Conservation (phyloP, 345 rosid species). For the Geranium rotundifolium region DNA sequence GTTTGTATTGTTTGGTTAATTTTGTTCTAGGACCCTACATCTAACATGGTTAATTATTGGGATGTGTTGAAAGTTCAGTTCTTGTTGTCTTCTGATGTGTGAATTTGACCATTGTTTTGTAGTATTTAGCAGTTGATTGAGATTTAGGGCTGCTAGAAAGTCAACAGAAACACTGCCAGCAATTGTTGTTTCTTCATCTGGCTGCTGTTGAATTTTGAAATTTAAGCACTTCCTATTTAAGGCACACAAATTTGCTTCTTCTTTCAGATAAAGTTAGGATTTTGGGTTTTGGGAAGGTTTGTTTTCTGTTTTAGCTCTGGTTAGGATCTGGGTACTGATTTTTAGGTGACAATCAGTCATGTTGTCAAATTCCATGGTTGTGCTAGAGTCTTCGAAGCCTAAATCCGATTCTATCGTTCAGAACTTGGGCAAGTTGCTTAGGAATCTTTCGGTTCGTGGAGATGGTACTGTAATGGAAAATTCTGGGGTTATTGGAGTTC, state of each 20-base stretch:
- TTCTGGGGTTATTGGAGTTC: slow-evolving; percentile 33
- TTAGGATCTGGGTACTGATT: neutral
- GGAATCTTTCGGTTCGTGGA: neutral
- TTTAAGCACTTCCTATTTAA: neutral
- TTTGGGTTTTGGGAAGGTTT: neutral
- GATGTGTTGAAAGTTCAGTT: neutral
- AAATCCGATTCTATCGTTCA: neutral
- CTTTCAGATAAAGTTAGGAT: neutral
- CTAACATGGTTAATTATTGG: neutral
- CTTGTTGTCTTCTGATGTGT: neutral
- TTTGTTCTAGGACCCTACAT: no score
- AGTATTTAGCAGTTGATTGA: neutral
- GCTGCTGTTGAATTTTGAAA: neutral
- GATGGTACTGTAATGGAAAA: neutral
- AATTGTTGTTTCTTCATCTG: neutral
- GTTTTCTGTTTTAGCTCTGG: neutral
- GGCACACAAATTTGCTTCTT: neutral
- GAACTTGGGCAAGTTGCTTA: neutral
- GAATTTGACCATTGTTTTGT: neutral
- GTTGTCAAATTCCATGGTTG: neutral
- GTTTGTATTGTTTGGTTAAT: no score
- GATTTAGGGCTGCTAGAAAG: no score
- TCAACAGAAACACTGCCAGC: neutral
- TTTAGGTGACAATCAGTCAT: neutral
- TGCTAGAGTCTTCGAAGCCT: neutral